Conservation (phyloP, 2,329 filamentous ascomycete species). For the Diaporthe ilicicola region DNA sequence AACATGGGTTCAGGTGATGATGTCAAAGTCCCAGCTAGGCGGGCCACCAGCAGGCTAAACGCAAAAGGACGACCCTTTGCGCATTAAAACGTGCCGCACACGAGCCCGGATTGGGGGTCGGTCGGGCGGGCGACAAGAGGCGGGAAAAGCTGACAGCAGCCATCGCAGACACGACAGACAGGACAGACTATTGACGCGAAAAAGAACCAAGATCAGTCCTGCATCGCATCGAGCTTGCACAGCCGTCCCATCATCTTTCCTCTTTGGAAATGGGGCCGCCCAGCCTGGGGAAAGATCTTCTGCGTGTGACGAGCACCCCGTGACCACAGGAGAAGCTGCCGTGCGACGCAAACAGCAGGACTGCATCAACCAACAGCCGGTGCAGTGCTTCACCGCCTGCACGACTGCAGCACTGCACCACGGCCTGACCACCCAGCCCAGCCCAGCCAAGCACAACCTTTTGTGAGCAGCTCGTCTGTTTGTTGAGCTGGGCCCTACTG, state of each 20-base stretch:
- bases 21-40: slow-evolving; percentile 17
- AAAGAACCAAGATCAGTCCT: no score
- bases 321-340: slow-evolving; percentile 3
- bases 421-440: background rate
- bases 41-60: slow-evolving; percentile 19
- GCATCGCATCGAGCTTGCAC: no score
- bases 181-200: background rate
- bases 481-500: background rate
- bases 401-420: background rate
- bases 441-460: background rate
- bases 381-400: slow-evolving; percentile 10
- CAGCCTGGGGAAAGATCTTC: slow-evolving; percentile 14
- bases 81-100: background rate
- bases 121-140: background rate
- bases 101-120: background rate
- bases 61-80: slow-evolving; percentile 19
- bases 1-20: slow-evolving; percentile 18
- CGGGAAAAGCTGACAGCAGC: background rate
- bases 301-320: slow-evolving; percentile 17
- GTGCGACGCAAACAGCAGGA: slow-evolving; percentile 15
- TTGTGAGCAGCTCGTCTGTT: background rate
- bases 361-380: slow-evolving; percentile 2
- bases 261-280: slow-evolving; percentile 2
- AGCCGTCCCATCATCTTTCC: background rate
- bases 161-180: background rate